These are phyloP conservation scores for Linum tenue DNA, from an alignment of 345 rosid genomes.

Conservation along the genomic window DNA sequence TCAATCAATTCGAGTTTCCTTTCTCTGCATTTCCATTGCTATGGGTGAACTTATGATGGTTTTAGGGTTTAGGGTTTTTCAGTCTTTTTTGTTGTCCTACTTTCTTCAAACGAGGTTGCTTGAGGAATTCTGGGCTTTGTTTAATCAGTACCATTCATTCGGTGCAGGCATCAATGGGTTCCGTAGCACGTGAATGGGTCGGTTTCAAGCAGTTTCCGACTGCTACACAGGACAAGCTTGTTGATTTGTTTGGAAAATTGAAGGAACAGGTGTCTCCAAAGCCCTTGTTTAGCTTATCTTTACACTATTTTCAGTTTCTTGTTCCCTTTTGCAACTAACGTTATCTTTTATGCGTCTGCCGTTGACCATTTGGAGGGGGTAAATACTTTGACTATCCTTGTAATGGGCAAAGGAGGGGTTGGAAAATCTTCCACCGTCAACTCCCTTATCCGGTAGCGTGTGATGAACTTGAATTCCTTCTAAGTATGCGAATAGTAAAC, in stretches of 20 bases:
- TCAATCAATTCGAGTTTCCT: background rate
- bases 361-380: constrained; percentile 34
- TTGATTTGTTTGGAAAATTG: constrained; percentile 57
- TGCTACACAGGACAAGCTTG: constrained; percentile 61
- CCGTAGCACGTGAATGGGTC: constrained; percentile 51
- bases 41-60: background rate
- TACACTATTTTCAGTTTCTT: background rate
- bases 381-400: constrained; percentile 60
- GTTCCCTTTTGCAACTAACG: background rate
- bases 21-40: constrained; percentile 2
- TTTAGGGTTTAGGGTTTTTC: constrained; percentile 21
- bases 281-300: background rate
- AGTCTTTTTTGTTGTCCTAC: background rate
- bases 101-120: no score
- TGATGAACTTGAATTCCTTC: constrained; percentile 60
- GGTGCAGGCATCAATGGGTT: constrained; percentile 15
- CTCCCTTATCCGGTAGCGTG: constrained; percentile 67
- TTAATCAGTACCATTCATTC: background rate
- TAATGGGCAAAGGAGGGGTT: constrained; percentile 83
- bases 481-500: constrained; percentile 31
- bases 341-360: background rate
- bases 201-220: constrained; percentile 78
- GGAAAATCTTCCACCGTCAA: constrained; percentile 86
- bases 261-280: constrained; percentile 50
- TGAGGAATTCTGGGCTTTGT: background rate